A percentile compares a stretch with the other conserved stretches of the same genome.
Evolutionary conservation across 345 rosid genomes (phyloP).

Genomic region (Populus simonii): DNA sequence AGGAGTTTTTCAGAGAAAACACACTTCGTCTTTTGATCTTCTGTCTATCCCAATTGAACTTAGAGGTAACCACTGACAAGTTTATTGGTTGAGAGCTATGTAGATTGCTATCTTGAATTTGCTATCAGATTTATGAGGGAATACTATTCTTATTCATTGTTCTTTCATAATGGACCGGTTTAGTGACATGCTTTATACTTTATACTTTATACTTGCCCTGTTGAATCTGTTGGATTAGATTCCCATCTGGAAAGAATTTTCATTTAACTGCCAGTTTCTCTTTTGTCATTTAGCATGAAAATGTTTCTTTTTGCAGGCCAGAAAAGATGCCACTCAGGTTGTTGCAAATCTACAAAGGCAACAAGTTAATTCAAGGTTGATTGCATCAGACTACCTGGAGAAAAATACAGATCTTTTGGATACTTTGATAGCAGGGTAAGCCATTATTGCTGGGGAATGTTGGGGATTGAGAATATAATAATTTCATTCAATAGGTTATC

Average conservation of each 20-base stretch:
- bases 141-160: too few relatives aligned
- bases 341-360: constrained; percentile 55
- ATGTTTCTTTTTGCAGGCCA: constrained; percentile 47
- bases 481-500: not conserved
- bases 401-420: constrained; percentile 83
- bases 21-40: constrained; percentile 64
- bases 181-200: not conserved
- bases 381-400: constrained; percentile 87
- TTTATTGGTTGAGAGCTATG: not conserved
- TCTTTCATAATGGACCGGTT: too few relatives aligned
- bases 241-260: not conserved
- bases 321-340: constrained; percentile 75
- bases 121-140: too few relatives aligned
- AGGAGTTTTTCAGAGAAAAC: constrained; percentile 86
- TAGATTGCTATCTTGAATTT: not conserved
- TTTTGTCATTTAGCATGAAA: constrained; percentile 5
- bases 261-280: too few relatives aligned
- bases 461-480: not conserved
- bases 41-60: constrained; percentile 73
- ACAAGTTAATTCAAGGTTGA: constrained; percentile 81
- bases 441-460: not conserved
- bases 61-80: constrained; percentile 55
- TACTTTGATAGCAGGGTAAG: constrained; percentile 68
- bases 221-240: not conserved
- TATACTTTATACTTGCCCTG: not conserved